phyloP scores from a whole-genome alignment of 176 grass and related monocot genomes.

The Oryza meyeriana region DNA sequence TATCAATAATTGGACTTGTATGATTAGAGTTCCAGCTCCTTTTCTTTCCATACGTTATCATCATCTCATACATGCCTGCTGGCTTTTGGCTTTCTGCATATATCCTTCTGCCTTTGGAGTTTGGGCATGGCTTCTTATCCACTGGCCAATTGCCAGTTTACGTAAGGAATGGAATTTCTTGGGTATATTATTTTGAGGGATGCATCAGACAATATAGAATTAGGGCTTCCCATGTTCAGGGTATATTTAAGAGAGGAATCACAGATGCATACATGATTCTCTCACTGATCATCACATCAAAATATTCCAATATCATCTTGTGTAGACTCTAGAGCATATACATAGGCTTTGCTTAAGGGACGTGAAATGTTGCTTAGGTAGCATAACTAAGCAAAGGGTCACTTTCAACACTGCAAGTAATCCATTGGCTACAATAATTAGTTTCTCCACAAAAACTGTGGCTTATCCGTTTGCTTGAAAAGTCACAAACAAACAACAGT shows the following conservation, averaged over 20 bases:
- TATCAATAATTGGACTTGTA: conserved; percentile 18
- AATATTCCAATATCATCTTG: not conserved
- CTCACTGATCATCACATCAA: not conserved
- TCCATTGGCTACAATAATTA: not conserved
- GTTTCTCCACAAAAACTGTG: not conserved
- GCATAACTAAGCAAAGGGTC: conserved; percentile 20
- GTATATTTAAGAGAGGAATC: not conserved
- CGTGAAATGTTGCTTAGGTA: conserved; percentile 27
- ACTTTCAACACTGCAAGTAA: conserved; percentile 41
- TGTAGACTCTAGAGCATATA: not conserved
- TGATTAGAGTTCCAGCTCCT: conserved; percentile 22
- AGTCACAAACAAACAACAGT: conserved; percentile 29
- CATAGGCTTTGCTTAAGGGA: conserved; percentile 15
- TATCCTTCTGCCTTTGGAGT: not conserved
- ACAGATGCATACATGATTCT: not conserved
- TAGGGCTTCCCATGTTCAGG: not conserved
- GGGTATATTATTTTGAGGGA: not conserved
- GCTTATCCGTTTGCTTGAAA: conserved; percentile 30
- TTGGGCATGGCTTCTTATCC: conserved; percentile 13
- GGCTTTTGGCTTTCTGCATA: not conserved
- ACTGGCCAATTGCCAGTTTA: not conserved
- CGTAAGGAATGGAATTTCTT: not conserved
- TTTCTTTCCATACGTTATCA: not conserved
- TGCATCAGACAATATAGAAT: not conserved
- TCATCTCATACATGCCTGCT: not conserved